Evolutionary conservation across 805 yeast species (phyloP).

Genomic region (Wickerhamiella sorbophila): DNA sequence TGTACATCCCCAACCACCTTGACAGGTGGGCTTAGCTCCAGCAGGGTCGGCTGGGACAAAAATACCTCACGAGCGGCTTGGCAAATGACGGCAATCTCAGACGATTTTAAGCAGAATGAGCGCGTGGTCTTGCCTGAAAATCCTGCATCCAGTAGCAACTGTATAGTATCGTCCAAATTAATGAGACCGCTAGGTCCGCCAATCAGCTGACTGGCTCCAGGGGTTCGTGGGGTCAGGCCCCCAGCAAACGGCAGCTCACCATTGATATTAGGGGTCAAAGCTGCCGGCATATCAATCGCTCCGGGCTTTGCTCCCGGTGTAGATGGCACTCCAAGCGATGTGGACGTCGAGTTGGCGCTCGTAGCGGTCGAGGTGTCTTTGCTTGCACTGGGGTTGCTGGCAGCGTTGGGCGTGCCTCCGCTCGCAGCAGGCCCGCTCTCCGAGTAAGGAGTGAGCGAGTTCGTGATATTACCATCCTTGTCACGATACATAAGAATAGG

Average conservation of each 20-base stretch:
- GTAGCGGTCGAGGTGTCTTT: background rate
- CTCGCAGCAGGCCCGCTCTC: constrained; percentile 6
- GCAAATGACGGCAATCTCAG: constrained; percentile 82
- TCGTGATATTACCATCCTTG: constrained; percentile 27
- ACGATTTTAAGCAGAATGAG: constrained; percentile 70
- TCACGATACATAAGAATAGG: constrained; percentile 52
- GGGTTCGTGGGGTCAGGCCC: constrained; percentile 18
- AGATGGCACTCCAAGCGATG: background rate
- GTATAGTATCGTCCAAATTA: constrained; percentile 80
- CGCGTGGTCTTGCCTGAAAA: constrained; percentile 86
- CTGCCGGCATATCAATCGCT: background rate
- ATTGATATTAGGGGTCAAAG: constrained; percentile 7
- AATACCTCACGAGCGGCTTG: constrained; percentile 79
- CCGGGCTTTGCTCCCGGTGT: background rate
- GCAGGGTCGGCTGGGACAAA: constrained; percentile 73
- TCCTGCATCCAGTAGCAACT: constrained; percentile 86
- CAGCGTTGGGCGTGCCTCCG: background rate
- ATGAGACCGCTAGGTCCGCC: constrained; percentile 22
- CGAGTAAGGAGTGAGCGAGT: constrained; percentile 8
- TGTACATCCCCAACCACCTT: constrained; percentile 90
- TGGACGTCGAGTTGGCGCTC: background rate
- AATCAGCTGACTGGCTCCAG: constrained; percentile 21
- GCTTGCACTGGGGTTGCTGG: background rate
- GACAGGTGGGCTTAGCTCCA: constrained; percentile 77
- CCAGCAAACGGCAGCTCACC: constrained; percentile 16